A percentile compares a stretch with the other conserved stretches of the same genome.
Conservation (phyloP, 2,329 filamentous ascomycete genomes). For the Aspergillus sojae region DNA sequence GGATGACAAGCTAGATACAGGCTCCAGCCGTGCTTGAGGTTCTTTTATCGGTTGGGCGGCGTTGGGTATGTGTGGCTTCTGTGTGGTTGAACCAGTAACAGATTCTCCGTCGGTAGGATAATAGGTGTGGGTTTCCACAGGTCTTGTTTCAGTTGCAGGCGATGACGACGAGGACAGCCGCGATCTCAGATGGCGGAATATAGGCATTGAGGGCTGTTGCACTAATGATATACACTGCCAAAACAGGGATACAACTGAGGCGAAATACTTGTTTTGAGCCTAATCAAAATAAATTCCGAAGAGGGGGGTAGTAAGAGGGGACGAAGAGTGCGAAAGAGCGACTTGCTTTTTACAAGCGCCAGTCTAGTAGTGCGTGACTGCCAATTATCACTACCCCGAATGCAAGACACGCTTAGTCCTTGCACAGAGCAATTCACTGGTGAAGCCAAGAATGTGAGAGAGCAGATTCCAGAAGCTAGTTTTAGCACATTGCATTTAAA, state of each 20-base stretch:
- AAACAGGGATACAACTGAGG: background rate
- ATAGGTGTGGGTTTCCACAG: background rate
- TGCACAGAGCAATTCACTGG: background rate
- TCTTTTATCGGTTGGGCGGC: background rate
- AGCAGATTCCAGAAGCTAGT: conserved; percentile 3
- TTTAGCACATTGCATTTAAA: background rate
- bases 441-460: background rate
- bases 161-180: conserved; percentile 6
- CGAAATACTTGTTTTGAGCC: background rate
- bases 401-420: background rate
- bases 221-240: background rate
- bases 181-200: conserved; percentile 4
- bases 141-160: background rate
- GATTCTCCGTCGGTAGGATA: background rate
- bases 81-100: background rate
- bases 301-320: background rate
- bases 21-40: background rate
- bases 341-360: background rate
- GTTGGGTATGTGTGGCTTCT: background rate
- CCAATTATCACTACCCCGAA: background rate
- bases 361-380: background rate
- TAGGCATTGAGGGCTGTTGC: conserved; percentile 3
- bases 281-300: background rate
- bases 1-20: conserved; percentile 3
- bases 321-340: background rate